Conservation (phyloP, 2,329 filamentous ascomycete genomes). For the Zymoseptoria crescenta region DNA sequence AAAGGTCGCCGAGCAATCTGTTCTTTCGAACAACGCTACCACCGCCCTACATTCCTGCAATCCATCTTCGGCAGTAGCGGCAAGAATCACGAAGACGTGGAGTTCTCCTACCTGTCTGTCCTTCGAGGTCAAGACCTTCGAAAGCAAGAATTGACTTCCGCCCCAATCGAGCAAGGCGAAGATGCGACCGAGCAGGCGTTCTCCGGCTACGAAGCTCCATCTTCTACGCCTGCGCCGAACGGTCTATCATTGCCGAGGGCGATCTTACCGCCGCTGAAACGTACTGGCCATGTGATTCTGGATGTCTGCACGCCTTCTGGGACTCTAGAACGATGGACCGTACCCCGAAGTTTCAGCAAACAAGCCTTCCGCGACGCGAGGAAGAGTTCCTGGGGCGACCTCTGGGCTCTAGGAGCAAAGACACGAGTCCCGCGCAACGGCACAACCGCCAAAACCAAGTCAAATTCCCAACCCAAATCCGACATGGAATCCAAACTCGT, state of each 20-base stretch:
- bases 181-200: conserved; percentile 2
- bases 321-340: conserved; percentile 85
- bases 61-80: conserved; percentile 60
- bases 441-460: conserved; percentile 12
- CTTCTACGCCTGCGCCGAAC: conserved; percentile 11
- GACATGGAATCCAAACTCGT: conserved; percentile 15
- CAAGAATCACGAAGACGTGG: conserved; percentile 80
- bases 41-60: conserved; percentile 75
- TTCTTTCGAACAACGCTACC: conserved; percentile 82
- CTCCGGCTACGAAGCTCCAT: background rate
- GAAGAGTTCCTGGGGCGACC: conserved; percentile 83
- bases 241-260: conserved; percentile 68
- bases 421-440: conserved; percentile 55
- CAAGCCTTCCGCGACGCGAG: conserved; percentile 86
- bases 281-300: conserved; percentile 76
- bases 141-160: conserved; percentile 7
- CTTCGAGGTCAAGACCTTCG: conserved; percentile 64
- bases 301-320: conserved; percentile 86
- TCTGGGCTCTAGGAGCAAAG: conserved; percentile 94
- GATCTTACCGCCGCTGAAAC: conserved; percentile 75
- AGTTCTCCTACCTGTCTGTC: conserved; percentile 83
- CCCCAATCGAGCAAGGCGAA: conserved; percentile 4
- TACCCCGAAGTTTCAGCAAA: conserved; percentile 71
- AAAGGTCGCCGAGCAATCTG: conserved; percentile 81
- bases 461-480: background rate